Evolutionary conservation across 2,329 filamentous ascomycete species (phyloP), one percentile per base, ranked within the genome.

Genomic region (Pseudohalonectria lignicola): DNA sequence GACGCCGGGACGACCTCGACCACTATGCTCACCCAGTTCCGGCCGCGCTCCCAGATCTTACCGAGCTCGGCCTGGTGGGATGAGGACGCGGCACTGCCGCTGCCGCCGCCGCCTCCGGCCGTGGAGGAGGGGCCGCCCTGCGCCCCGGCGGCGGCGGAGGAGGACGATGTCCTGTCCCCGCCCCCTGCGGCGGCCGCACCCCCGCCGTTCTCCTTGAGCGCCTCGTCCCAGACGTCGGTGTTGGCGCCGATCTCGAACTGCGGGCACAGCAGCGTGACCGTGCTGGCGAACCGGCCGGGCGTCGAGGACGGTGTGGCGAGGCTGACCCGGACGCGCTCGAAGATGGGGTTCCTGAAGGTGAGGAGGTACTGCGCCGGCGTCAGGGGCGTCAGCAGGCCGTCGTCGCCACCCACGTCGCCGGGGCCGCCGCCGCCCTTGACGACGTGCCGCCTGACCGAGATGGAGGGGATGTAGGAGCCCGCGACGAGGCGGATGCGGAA

Each of bases 1-100:
- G 67, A 70, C 1, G 76, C 66, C 2, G 88, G 75, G 1, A 95
- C 75, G 12, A 98, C 82, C 56, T 98, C 92, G 19, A 98, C 69
- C 16, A 95, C 84, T 10, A 98, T 86, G 47, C 81, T 92, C 13
- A 92, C 92, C 85, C 88, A 95, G 57, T 96, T 98, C 26, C 88
- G 71, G 0, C 88, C 90, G 39, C 81, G 76, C 45, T 95, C 88
- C 84, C 86, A 98, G n/a, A 96, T 79, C 61, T 96, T 96, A 37
- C 90, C 92, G 0, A 85, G 85, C 57, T 94, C 87, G 13, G 84
- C 76, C 52, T 76, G 78, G 35, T 76, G 72, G 36, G 68, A 30
- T 61, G 58, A n/a, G 55, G 53, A 19, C 50, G 54, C 31, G 53
- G 64, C 49, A 45, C 53, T 53, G 50, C 61, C 48, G 42, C 53